Base-by-base conservation (phyloP, 163 green algal species). In the Volvox carteri region DNA sequence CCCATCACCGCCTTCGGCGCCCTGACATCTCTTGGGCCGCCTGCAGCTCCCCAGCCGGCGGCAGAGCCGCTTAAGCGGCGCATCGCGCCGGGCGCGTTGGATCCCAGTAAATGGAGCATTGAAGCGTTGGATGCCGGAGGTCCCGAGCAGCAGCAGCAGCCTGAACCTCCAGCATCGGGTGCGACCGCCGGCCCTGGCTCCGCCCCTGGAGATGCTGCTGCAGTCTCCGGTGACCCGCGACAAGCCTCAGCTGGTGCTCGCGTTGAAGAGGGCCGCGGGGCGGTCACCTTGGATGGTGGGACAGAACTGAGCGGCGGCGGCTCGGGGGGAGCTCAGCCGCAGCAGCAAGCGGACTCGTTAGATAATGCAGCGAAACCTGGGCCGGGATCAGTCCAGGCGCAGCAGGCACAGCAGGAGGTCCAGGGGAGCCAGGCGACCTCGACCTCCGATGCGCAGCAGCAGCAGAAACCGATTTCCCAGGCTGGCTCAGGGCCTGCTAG, bases 41-140 rank as follows among this genome's bases (percentile, higher is more conserved):
- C 76, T 35, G n/a, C 30, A 30, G 16, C 65, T 37, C 4, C 37
- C 35, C 44, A 68, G 76, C 42, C 19, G 1, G 25, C 30, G 12
- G 4, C 46, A 0, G 83, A 88, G 83, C 67, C 67, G 67, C 83
- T 67, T 11, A 58, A 52, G 68, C 83, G 68, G 0, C 83, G 83
- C 37, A 54, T 28, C 19, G 46, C 25, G 6, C 4, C 46, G 4
- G 35, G 28, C 33, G 4, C 41, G 2, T 14, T 88, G 30, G 83
- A 88, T 52, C 37, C 35, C 5, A 87, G 65, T 65, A 87, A 87
- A 37, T 87, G 81, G 81, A 87, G 65, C 81, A 72, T 87, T 1
- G 81, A 87, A 48, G 81, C 65, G 21, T 18, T 87, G 35, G 81
- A 87, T 48, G 35, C 2, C 56, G 78, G 54, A n/a, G 41, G 6